A percentile compares a stretch with the other conserved stretches of the same genome.
These are phyloP conservation scores for Aureobasidium zeae DNA, from an alignment of 2,329 filamentous ascomycete species.

Conservation along the genomic window DNA sequence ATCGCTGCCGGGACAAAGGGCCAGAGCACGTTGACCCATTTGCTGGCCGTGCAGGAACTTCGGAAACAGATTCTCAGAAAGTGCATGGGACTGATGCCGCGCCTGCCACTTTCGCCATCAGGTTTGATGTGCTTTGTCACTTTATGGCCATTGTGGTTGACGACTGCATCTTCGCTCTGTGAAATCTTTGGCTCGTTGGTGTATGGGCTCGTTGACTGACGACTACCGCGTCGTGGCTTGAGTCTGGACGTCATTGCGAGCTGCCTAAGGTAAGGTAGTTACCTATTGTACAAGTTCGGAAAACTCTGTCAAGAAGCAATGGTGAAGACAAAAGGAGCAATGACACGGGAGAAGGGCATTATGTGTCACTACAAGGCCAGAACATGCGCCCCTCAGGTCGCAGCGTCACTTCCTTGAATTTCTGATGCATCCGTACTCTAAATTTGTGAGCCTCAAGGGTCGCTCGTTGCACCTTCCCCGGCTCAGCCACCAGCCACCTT, in stretches of 20 bases:
- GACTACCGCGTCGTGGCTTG: conserved; percentile 13
- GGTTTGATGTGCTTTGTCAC: conserved; percentile 35
- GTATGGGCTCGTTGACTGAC: conserved; percentile 3
- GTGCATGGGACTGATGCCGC: conserved; percentile 35
- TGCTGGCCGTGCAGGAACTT: conserved; percentile 38
- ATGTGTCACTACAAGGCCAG: too few species aligned
- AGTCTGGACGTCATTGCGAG: conserved; percentile 15
- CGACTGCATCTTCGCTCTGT: conserved; percentile 20
- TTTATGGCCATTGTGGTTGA: conserved; percentile 38
- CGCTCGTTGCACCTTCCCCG: too few species aligned
- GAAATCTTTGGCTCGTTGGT: conserved; percentile 13
- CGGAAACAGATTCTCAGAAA: conserved; percentile 38
- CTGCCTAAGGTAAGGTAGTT: too few species aligned
- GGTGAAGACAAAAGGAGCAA: too few species aligned
- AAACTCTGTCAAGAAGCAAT: too few species aligned
- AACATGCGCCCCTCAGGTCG: too few species aligned
- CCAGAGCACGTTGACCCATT: conserved; percentile 42
- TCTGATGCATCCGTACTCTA: too few species aligned
- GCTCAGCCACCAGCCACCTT: too few species aligned
- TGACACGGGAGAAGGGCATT: too few species aligned
- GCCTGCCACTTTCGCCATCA: conserved; percentile 40
- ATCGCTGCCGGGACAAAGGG: conserved; percentile 41
- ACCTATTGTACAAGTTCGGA: too few species aligned
- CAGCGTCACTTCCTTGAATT: too few species aligned
- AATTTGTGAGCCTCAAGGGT: too few species aligned